These are phyloP conservation scores for Cordyceps cateniannulata DNA, from an alignment of 2,329 filamentous ascomycete species.

Conservation along the genomic window DNA sequence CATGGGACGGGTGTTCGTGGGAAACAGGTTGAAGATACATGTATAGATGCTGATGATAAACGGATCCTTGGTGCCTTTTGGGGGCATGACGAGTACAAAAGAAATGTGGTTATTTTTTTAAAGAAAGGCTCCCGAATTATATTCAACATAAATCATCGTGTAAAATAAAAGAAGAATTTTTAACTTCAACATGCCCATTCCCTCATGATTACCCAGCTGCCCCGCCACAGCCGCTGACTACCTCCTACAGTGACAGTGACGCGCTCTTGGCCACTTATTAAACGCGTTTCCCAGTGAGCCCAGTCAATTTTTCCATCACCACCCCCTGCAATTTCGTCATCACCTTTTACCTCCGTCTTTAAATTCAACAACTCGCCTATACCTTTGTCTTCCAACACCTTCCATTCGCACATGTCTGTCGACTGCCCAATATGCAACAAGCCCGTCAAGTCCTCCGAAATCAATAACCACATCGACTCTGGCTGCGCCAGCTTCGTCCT, in stretches of 20 bases:
- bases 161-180: too few species aligned
- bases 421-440: conserved; percentile 78
- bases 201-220: neutral
- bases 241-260: neutral
- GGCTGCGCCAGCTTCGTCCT: conserved; percentile 64
- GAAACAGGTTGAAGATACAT: neutral
- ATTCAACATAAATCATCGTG: neutral
- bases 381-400: neutral
- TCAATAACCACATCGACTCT: conserved; percentile 89
- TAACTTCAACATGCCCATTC: neutral
- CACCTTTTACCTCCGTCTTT: neutral
- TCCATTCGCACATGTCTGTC: conserved; percentile 40
- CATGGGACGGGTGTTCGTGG: neutral
- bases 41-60: too few species aligned
- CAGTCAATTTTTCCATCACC: neutral
- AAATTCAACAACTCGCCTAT: neutral
- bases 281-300: neutral
- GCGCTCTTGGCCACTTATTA: conserved; percentile 3
- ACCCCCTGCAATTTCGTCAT: neutral
- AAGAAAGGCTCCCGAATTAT: neutral
- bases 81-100: too few species aligned
- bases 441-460: conserved; percentile 62
- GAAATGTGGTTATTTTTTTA: too few species aligned
- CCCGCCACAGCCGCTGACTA: neutral
- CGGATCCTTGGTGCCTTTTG: too few species aligned